Evolutionary conservation across 2,329 filamentous ascomycete species (phyloP), one percentile per base, ranked within the genome.

Genomic region (Botrytis pseudocinerea): DNA sequence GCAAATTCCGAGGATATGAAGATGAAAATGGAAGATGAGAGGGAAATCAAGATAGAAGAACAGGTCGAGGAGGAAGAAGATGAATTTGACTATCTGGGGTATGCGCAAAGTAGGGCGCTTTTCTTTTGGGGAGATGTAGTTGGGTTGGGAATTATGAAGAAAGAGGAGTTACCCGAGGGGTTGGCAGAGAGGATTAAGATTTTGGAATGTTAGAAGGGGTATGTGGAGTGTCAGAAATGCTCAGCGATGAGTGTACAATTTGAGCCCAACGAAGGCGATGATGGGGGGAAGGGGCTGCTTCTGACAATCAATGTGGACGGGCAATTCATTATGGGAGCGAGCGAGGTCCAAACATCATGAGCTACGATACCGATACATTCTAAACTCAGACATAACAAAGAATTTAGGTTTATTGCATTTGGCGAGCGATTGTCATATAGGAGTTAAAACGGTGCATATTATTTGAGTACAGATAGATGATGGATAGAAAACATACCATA

Each of bases 51-150:
- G 59, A 70, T 69, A 40, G 79, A 75, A 57, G 78, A 75, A 32
- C 74, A 76, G 40, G 77, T 75, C 32, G 77, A 75, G 59, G 78
- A 79, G 20, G 79, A 80, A 66, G 89, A 88, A 48, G 93, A 93
- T 61, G 93, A 93, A 79, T 99, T 98, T 80, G 95, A 99, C 82
- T 99, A 98, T 81, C 85, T 99, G 38, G 89, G 88, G 18, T 99
- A 98, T 83, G 91, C 96, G 12, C 93, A 97, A 82, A 93, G 98
- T 76, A 87, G 96, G 22, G 95, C 94, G 0, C 86, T 96, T 84
- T 96, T 98, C 83, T 96, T 99, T 83, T 97, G 95, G 93, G 95
- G 94, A 1, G 96, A 99, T 83, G 90, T 94, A 70, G 84, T 98
- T 72, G 84, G 87, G 72, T 82, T 97, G 82, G 94, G 94, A 0